Base-by-base conservation (phyloP, 345 rosid species). In the Nasturtium officinale region DNA sequence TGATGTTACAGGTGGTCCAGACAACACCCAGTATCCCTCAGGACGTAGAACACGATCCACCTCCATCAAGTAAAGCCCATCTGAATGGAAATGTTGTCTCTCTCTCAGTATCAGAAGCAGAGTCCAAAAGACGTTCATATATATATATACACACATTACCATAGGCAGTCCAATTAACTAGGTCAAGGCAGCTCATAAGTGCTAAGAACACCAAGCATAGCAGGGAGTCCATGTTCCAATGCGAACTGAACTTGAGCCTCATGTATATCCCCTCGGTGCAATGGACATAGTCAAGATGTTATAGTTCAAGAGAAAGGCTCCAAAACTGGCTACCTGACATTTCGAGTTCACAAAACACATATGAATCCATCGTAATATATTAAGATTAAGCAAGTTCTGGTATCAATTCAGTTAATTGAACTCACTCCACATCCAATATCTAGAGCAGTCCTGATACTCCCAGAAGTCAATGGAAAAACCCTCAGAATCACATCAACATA, bases 241-340 rank as follows among this genome's bases (percentile, higher is more conserved):
- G 92, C 90, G 46, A 89, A 80, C 71, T 86, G 89, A 59, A 90
- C 85, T 76, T 90, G 96, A 57, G 93, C 90, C 80, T 90, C 87
- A 29, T 90, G 94, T 68, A 79, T 53, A 69, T 90, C 96, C 69
- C 84, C n/a, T 80, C 4, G 96, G 94, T 8, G 96, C 96, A 51
- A 90, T 50, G n/a, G 94, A 90, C 87, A 90, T 80, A 58, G 91
- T 85, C 76, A 88, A 68, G 71, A 88, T 82, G 62, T 84, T 78
- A 46, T 81, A 73, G 67, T 85, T 74, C 76, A 87, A 18, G 9
- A 88, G 56, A 68, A 61, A 69, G 33, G 87, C 94, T 67, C 90
- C 96, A 61, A 85, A 88, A 73, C 94, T 90, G 33, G 90, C 96
- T 78, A 90, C 96, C 93, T 87, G 72, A 67, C 30, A 60, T 20